Evolutionary conservation across 495 filamentous ascomycete species (phyloP), one percentile per base, ranked within the genome.

Genomic region (Penicillium bialowiezense): DNA sequence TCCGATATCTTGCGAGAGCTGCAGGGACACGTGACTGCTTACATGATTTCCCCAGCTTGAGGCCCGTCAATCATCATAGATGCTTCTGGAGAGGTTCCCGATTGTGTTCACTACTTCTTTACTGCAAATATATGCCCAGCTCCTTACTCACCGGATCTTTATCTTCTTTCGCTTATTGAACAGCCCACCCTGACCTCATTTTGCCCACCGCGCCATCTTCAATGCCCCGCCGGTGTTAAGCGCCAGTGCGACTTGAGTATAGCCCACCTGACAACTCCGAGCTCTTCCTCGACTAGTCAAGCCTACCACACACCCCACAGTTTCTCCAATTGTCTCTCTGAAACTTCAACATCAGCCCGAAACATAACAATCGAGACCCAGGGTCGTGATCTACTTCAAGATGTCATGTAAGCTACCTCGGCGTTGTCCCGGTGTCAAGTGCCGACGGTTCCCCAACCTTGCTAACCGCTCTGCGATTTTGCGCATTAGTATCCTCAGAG

Each of bases 401-500:
- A 73, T 73, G 70, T 72, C 70, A 62, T 69, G 70, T 73, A 72
- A 56, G 70, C 65, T 60, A 52, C 55, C 56, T 57, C 54, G 52
- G 57, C 40, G 46, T 42, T 51, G 36, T 24, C 52, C 54, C 52
- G 52, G 52, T 39, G 33, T 42, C 47, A 54, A 55, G 32, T 58
- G 32, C 48, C 60, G 50, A 41, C 26, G 35, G 44, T 24, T 37
- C 28, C 18, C 14, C 37, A 31, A 23, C 13, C 20, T 18, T 36
- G 20, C 41, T n/a, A 42, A 26, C 19, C 47, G 20, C 19, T 38
- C 50, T 54, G 51, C 39, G 8, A 60, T 35, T 20, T 44, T 50
- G 44, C 45, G 49, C 55, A 34, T 45, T 65, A 91, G 88, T 91
- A 52, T 78, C 83, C n/a, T 58, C 78, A 41, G 85, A 87, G 48